Evolutionary conservation across 768 basidiomycete species (phyloP).

Genomic region (Boletus patriciae): DNA sequence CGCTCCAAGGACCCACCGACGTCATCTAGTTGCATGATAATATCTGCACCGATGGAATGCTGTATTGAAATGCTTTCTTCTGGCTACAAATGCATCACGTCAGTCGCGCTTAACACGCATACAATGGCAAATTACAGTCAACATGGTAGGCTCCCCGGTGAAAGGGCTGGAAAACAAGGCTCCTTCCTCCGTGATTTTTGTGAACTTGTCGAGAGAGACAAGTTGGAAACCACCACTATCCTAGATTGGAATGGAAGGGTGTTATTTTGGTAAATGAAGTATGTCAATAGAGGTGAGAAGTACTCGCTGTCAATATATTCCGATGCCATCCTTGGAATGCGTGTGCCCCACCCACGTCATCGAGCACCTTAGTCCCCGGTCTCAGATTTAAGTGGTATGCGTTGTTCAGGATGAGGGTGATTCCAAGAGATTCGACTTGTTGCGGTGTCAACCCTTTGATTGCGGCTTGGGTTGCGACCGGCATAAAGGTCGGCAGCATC

Average conservation of each 20-base stretch:
- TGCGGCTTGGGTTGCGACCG: slow-evolving; percentile 88
- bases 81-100: slow-evolving; percentile 48
- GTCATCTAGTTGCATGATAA: slow-evolving; percentile 94
- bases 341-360: slow-evolving; percentile 82
- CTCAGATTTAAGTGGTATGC: slow-evolving; percentile 89
- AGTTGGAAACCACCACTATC: slow-evolving; percentile 92
- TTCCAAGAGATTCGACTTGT: slow-evolving; percentile 77
- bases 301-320: slow-evolving; percentile 77
- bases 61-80: slow-evolving; percentile 91
- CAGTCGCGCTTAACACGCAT: not conserved
- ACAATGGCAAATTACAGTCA: slow-evolving; percentile 56
- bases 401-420: slow-evolving; percentile 85
- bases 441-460: slow-evolving; percentile 89
- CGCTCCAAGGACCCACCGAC: slow-evolving; percentile 56
- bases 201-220: slow-evolving; percentile 81
- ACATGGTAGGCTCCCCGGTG: slow-evolving; percentile 83
- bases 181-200: slow-evolving; percentile 84
- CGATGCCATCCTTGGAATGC: slow-evolving; percentile 85
- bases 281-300: not conserved
- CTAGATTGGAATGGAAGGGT: slow-evolving; percentile 35
- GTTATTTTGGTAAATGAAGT: not conserved
- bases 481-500: slow-evolving; percentile 90
- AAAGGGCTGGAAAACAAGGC: slow-evolving; percentile 85
- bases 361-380: slow-evolving; percentile 73
- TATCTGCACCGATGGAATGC: slow-evolving; percentile 88